phyloP scores from a whole-genome alignment of 495 filamentous ascomycete species.

The Talaromyces trachyspermus region DNA sequence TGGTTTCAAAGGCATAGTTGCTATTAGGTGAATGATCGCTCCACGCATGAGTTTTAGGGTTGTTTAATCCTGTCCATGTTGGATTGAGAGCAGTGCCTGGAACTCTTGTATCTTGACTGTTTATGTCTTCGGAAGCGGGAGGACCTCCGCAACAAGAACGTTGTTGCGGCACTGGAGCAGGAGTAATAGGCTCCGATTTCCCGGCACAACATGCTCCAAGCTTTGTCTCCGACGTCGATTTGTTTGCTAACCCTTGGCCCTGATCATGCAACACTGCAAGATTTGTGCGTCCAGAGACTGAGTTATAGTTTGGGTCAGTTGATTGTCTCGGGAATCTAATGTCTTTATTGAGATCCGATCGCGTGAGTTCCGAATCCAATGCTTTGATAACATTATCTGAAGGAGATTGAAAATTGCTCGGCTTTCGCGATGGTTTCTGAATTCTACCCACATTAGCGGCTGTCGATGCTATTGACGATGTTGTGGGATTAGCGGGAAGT shows the following conservation, averaged over 20 bases:
- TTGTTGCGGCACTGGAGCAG: constrained; percentile 10
- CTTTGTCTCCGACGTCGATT: constrained; percentile 7
- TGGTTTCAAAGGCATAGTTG: neutral
- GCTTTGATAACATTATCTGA: constrained; percentile 23
- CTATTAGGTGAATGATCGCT: neutral
- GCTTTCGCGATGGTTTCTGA: constrained; percentile 22
- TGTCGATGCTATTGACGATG: constrained; percentile 9
- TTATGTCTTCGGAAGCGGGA: neutral
- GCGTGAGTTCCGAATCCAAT: constrained; percentile 17
- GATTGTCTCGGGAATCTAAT: constrained; percentile 13
- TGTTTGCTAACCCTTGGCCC: neutral
- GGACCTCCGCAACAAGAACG: constrained; percentile 26
- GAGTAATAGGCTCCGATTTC: constrained; percentile 12
- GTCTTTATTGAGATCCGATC: constrained; percentile 14
- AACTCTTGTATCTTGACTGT: neutral
- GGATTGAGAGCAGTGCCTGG: neutral
- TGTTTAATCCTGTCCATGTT: neutral
- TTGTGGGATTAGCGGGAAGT: constrained; percentile 10
- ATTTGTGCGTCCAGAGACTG: neutral
- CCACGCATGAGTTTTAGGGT: neutral
- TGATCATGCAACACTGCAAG: neutral
- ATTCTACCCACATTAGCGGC: constrained; percentile 17
- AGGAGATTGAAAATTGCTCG: constrained; percentile 20
- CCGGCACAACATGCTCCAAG: constrained; percentile 25
- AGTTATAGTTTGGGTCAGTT: constrained; percentile 5